These are phyloP conservation scores for Epichloe bromicola DNA, from an alignment of 2,329 filamentous ascomycete genomes.

Conservation along the genomic window DNA sequence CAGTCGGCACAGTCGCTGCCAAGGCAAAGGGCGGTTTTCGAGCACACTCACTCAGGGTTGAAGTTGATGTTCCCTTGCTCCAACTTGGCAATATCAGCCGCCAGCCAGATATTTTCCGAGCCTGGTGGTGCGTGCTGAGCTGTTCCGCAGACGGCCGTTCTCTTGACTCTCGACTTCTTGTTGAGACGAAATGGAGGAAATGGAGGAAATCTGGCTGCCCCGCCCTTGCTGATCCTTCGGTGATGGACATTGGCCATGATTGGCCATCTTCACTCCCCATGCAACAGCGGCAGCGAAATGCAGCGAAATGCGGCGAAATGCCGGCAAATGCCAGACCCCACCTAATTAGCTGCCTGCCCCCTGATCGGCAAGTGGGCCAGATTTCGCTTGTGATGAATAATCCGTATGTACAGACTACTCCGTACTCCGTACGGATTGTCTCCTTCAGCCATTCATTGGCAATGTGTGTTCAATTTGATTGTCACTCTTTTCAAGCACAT, in stretches of 20 bases:
- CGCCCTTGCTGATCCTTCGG: not conserved
- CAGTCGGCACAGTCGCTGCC: not conserved
- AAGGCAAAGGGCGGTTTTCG: slow-evolving; percentile 1
- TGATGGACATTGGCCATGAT: not conserved
- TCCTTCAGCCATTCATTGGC: not conserved
- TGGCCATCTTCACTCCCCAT: too few species aligned
- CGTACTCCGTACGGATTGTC: too few species aligned
- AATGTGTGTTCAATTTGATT: not conserved
- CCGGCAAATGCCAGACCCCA: not conserved
- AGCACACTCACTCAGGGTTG: not conserved
- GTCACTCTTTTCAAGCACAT: not conserved
- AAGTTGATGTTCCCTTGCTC: not conserved
- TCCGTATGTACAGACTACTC: too few species aligned
- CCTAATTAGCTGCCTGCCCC: too few species aligned
- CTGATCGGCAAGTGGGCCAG: not conserved
- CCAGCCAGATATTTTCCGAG: not conserved
- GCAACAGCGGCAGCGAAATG: too few species aligned
- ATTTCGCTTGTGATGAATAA: not conserved
- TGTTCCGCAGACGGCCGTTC: not conserved
- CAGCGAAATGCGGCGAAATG: too few species aligned
- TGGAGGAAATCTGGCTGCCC: not conserved
- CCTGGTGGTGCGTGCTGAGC: not conserved
- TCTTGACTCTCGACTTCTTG: too few species aligned
- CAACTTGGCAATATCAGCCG: not conserved
- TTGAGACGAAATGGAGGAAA: too few species aligned